Conservation (phyloP, 2,329 filamentous ascomycete species). For the Trichoderma asperellum region DNA sequence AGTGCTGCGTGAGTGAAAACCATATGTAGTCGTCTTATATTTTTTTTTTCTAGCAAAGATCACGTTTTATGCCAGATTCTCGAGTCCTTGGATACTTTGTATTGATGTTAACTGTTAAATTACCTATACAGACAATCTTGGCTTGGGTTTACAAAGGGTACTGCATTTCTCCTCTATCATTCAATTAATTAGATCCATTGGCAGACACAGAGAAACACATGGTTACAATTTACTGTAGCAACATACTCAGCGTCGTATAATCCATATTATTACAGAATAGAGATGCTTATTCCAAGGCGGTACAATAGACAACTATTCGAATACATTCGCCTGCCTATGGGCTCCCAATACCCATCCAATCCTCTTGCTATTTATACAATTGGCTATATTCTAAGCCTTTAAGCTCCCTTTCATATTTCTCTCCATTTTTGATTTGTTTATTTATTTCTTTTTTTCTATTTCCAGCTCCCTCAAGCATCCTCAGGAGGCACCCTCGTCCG, state of each 20-base stretch:
- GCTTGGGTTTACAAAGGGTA: too few relatives aligned
- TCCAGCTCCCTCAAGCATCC: not conserved
- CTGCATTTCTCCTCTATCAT: not conserved
- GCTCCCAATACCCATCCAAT: not conserved
- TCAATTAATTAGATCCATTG: not conserved
- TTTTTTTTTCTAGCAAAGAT: too few relatives aligned
- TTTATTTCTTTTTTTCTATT: not conserved
- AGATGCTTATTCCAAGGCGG: not conserved
- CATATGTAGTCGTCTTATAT: too few relatives aligned
- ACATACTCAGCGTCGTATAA: not conserved
- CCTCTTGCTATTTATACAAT: not conserved
- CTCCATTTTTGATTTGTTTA: not conserved
- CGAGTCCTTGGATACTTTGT: too few relatives aligned
- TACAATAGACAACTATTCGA: not conserved
- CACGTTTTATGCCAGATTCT: too few relatives aligned
- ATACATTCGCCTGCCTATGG: not conserved
- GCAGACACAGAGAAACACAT: not conserved
- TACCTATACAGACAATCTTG: too few relatives aligned
- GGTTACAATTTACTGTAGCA: not conserved
- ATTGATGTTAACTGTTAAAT: too few relatives aligned
- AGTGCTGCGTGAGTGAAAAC: too few relatives aligned
- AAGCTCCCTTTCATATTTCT: not conserved
- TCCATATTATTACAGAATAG: not conserved
- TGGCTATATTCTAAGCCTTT: not conserved
- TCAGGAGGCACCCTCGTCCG: slow-evolving; percentile 61